Base-by-base conservation (phyloP, 192 early-diverging fungal genomes). In the Funneliformis geosporum region DNA sequence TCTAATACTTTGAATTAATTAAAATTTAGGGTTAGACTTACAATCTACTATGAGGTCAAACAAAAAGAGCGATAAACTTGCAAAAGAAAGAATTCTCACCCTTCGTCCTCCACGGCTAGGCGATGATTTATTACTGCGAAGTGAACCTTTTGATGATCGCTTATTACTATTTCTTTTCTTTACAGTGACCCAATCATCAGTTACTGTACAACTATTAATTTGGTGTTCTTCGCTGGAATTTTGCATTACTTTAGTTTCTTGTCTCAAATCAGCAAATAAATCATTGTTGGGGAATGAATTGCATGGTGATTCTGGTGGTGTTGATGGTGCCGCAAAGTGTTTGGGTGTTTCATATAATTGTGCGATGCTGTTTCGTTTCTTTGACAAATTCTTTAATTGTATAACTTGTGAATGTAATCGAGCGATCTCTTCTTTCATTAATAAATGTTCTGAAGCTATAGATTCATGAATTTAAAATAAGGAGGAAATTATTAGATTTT, bases 281-380 rank as follows among this genome's bases (percentile, higher is more conserved):
- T 69, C 40, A 18, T 8, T 69, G 11, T 40, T 43, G 6, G 67
- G 18, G n/a, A n/a, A 40, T 42, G 67, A 43, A 69, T 69, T 69
- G n/a, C 67, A 69, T 23, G 67, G 67, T 8, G 67, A 69, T 69
- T 69, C 67, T 43, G 67, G 67, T 69, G 67, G 67, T 42, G 67
- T 69, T n/a, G 67, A 44, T 69, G 23, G 16, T 8, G 9, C 40
- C 5, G 21, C 16, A 0, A 18, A 7, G 42, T 16, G 10, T 40
- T n/a, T 69, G 9, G 67, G 33, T 68, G 33, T 1, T 21, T 69
- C 67, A 10, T 18, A 23, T 18, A 21, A 4, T 18, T 55, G 50
- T 18, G 16, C 18, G 2, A 69, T 43, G 9, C 18, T 69, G 4
- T 33, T n/a, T n/a, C 18, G 18, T 69, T 14, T 42, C 40, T 69